Evolutionary conservation across 2,329 filamentous ascomycete genomes (phyloP), one percentile per base, ranked within the genome.

Genomic region (Chaetomium olivaceum): DNA sequence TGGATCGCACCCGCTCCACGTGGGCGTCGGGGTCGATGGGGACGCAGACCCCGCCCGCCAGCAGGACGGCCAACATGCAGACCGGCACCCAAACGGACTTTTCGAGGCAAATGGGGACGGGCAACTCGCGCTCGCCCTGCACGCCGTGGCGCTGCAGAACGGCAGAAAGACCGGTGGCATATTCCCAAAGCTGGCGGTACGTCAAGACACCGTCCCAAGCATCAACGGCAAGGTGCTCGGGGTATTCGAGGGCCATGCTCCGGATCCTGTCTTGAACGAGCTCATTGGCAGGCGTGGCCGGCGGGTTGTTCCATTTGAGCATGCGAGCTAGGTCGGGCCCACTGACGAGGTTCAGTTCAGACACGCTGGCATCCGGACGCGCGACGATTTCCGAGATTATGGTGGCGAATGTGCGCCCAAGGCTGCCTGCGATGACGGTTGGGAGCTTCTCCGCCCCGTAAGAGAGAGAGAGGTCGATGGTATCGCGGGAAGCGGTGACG

Each of bases 381-480:
- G 48, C 48, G 21, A 51, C 48, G 48, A 51, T 51, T 51, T 51
- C 48, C 48, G 48, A 51, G 48, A 51, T 51, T 21, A 51, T 8
- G 48, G n/a, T 51, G 48, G 21, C 21, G 21, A 51, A 51, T 25
- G 48, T 51, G 48, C 48, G 48, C 48, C 48, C 48, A 21, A 51
- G 48, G 48, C 48, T 51, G 48, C 48, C 48, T 51, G 48, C 48
- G 48, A 51, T 51, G 48, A 25, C 48, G 7, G n/a, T 11, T 51
- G 48, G 48, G 48, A 51, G 48, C 21, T 51, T 51, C 48, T 51
- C 48, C 21, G 48, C 48, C 48, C 48, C 14, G 48, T 51, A 51
- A 51, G 48, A 25, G 48, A 51, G 48, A 51, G 48, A 51, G 21
- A 51, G 48, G 48, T 51, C 48, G 48, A 51, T 51, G 48, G 48